Conservation (phyloP, 345 rosid species). For the Geranium rotundifolium region DNA sequence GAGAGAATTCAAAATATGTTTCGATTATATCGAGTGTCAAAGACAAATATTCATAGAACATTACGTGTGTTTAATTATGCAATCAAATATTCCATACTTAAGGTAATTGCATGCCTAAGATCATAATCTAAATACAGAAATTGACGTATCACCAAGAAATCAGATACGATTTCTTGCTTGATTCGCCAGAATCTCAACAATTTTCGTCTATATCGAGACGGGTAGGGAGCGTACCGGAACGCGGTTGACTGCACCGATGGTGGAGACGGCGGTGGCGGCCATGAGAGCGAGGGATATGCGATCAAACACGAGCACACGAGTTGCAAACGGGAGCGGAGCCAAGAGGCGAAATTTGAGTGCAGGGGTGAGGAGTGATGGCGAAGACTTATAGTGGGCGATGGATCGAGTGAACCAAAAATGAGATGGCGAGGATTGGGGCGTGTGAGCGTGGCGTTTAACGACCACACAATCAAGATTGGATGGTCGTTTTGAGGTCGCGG, state of each 20-base stretch:
- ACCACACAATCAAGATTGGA: conserved; percentile 41
- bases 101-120: no score
- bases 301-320: neutral
- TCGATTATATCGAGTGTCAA: no score
- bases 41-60: no score
- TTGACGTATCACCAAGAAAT: no score
- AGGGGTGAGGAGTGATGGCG: neutral
- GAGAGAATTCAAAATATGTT: no score
- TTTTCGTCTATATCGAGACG: no score
- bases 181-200: no score
- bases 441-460: conserved; percentile 9
- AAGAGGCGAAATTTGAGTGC: neutral
- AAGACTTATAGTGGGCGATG: neutral
- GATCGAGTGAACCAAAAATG: neutral
- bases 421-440: conserved; percentile 9
- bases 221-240: conserved; percentile 38
- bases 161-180: no score
- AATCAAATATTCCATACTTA: no score
- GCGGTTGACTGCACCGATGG: conserved; percentile 67
- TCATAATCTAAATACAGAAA: no score
- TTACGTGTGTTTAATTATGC: no score
- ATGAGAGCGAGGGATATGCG: conserved; percentile 13
- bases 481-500: no score
- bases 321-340: neutral
- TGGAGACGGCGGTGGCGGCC: conserved; percentile 68